phyloP scores from a whole-genome alignment of 805 yeast species.

The Ogataea thermomethanolica region DNA sequence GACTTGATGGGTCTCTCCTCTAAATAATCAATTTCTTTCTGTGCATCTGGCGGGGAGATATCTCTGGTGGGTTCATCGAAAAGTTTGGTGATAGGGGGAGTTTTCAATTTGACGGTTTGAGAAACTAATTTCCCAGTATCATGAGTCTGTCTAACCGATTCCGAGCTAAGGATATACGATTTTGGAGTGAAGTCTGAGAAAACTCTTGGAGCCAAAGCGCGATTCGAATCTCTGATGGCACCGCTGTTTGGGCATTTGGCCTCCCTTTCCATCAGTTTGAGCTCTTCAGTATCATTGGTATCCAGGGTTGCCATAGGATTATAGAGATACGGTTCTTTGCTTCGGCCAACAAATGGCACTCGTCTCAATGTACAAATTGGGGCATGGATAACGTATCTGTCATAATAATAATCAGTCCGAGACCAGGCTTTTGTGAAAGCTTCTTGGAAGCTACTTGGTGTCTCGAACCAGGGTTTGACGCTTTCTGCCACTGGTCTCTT shows the following conservation, averaged over 20 bases:
- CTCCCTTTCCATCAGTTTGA: slow-evolving; percentile 12
- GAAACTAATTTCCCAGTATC: slow-evolving; percentile 21
- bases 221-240: slow-evolving; percentile 17
- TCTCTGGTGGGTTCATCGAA: slow-evolving; percentile 12
- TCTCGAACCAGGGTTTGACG: slow-evolving; percentile 22
- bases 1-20: slow-evolving; percentile 11
- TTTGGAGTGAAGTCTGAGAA: slow-evolving; percentile 17
- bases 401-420: slow-evolving; percentile 38
- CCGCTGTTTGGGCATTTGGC: slow-evolving; percentile 12
- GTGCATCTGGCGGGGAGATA: slow-evolving; percentile 1
- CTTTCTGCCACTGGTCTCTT: slow-evolving; percentile 19
- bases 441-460: slow-evolving; percentile 21
- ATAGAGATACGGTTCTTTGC: slow-evolving; percentile 12
- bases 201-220: slow-evolving; percentile 12
- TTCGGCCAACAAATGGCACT: slow-evolving; percentile 7
- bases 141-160: slow-evolving; percentile 19
- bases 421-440: slow-evolving; percentile 26
- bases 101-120: slow-evolving; percentile 13
- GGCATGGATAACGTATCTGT: slow-evolving; percentile 37
- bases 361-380: slow-evolving; percentile 31
- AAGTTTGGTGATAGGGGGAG: slow-evolving; percentile 13
- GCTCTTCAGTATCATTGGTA: slow-evolving; percentile 2
- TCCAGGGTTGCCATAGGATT: slow-evolving; percentile 5
- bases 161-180: slow-evolving; percentile 20
- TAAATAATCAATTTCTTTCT: neutral